A percentile compares a stretch with the other conserved stretches of the same genome.
These are phyloP conservation scores for Phytophthora sojae DNA, from an alignment of 352 stramenopile genomes.

Conservation along the genomic window DNA sequence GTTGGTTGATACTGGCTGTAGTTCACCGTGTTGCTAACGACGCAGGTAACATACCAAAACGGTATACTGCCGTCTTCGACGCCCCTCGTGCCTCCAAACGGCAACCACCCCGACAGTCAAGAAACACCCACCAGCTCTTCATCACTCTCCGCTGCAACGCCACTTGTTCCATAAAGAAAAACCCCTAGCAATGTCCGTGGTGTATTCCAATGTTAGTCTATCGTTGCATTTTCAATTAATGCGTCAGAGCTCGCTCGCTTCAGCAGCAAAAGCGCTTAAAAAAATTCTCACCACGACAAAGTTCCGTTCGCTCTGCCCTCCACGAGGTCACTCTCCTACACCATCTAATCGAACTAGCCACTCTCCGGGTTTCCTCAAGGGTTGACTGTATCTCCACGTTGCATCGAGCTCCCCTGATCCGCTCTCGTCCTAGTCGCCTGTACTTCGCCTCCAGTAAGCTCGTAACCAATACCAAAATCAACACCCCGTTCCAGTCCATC, in stretches of 20 bases:
- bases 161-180: constrained; percentile 34
- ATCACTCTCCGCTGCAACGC: constrained; percentile 17
- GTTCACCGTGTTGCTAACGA: background rate
- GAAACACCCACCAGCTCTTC: constrained; percentile 8
- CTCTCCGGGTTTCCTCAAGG: constrained; percentile 6
- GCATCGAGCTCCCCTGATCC: background rate
- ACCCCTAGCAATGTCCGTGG: constrained; percentile 13
- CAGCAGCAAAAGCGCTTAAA: constrained; percentile 25
- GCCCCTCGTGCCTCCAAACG: constrained; percentile 9
- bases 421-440: background rate
- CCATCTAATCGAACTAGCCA: constrained; percentile 31
- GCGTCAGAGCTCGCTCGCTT: constrained; percentile 20
- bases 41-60: constrained; percentile 42
- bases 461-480: background rate
- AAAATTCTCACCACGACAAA: constrained; percentile 26
- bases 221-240: constrained; percentile 39
- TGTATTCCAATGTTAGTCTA: constrained; percentile 49
- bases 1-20: background rate
- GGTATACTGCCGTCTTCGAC: constrained; percentile 23
- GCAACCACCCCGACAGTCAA: constrained; percentile 17
- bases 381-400: constrained; percentile 3
- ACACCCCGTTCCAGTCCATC: constrained; percentile 6
- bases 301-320: constrained; percentile 13
- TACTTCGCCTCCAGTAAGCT: background rate
- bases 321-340: constrained; percentile 15